Evolutionary conservation across 306 rosid species (phyloP).

Genomic region (Acacia confusa): DNA sequence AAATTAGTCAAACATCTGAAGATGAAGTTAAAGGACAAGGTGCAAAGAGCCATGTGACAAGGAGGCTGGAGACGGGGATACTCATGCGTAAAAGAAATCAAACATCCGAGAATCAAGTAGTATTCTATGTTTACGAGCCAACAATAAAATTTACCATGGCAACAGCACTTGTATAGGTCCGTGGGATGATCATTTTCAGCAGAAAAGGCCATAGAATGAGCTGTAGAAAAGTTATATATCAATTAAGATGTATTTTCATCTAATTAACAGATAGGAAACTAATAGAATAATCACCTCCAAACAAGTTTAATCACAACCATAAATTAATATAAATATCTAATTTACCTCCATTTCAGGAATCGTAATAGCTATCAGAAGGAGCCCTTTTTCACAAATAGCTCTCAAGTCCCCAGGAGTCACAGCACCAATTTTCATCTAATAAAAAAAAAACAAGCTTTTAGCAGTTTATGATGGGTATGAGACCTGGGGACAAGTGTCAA

Average conservation of each 20-base stretch:
- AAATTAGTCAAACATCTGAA: neutral
- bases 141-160: slow-evolving; percentile 61
- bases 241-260: neutral
- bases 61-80: too few species aligned
- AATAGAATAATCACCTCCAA: slow-evolving; percentile 17
- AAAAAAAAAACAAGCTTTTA: slow-evolving; percentile 29
- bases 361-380: slow-evolving; percentile 85
- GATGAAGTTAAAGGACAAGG: neutral
- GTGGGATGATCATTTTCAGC: slow-evolving; percentile 85
- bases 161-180: slow-evolving; percentile 79
- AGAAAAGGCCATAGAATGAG: slow-evolving; percentile 97
- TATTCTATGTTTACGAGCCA: neutral
- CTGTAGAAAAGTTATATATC: slow-evolving; percentile 45
- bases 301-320: slow-evolving; percentile 23
- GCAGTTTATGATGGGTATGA: slow-evolving; percentile 20
- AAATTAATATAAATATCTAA: slow-evolving; percentile 6
- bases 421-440: slow-evolving; percentile 74
- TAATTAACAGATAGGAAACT: slow-evolving; percentile 11
- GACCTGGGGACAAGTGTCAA: slow-evolving; percentile 6
- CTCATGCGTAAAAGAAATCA: slow-evolving; percentile 16
- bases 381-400: slow-evolving; percentile 86
- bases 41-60: neutral
- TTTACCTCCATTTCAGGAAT: slow-evolving; percentile 99
- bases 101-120: slow-evolving; percentile 18
- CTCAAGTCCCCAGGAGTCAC: slow-evolving; percentile 67